These are phyloP conservation scores for Phlebiopsis gigantea DNA, from an alignment of 768 basidiomycete genomes.

Conservation along the genomic window DNA sequence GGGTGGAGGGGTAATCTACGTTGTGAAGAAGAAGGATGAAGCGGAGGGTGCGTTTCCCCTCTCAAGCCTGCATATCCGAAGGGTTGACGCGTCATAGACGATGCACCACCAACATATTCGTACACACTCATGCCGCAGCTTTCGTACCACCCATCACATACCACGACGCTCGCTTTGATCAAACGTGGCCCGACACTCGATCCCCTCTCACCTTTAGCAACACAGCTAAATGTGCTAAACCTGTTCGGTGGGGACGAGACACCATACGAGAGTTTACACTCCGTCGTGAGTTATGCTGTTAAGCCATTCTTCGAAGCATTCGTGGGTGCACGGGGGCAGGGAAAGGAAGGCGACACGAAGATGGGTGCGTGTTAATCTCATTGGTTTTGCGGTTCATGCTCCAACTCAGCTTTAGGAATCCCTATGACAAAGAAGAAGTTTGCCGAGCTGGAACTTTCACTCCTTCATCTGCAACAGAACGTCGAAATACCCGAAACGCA, in stretches of 20 bases:
- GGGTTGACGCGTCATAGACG: slow-evolving; percentile 42
- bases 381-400: not conserved
- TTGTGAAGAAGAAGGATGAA: slow-evolving; percentile 75
- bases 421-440: slow-evolving; percentile 99
- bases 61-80: not conserved
- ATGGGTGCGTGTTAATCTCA: slow-evolving; percentile 75
- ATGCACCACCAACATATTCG: slow-evolving; percentile 52
- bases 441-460: slow-evolving; percentile 90
- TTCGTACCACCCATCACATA: slow-evolving; percentile 72
- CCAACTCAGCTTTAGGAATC: slow-evolving; percentile 46
- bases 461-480: slow-evolving; percentile 95
- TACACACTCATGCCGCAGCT: slow-evolving; percentile 71
- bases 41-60: slow-evolving; percentile 52
- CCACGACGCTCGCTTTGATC: slow-evolving; percentile 90
- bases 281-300: slow-evolving; percentile 90
- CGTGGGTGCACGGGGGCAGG: slow-evolving; percentile 74
- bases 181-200: slow-evolving; percentile 86
- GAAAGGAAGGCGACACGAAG: slow-evolving; percentile 75
- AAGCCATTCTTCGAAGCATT: slow-evolving; percentile 99
- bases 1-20: slow-evolving; percentile 72
- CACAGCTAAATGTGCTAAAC: slow-evolving; percentile 89
- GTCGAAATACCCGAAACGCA: slow-evolving; percentile 98
- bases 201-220: slow-evolving; percentile 68
- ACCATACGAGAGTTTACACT: slow-evolving; percentile 94
- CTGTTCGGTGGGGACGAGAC: slow-evolving; percentile 85